A percentile compares a stretch with the other conserved stretches of the same genome.
Evolutionary conservation across 192 early-diverging fungal species (phyloP).

Genomic region (Physocladia obscura): DNA sequence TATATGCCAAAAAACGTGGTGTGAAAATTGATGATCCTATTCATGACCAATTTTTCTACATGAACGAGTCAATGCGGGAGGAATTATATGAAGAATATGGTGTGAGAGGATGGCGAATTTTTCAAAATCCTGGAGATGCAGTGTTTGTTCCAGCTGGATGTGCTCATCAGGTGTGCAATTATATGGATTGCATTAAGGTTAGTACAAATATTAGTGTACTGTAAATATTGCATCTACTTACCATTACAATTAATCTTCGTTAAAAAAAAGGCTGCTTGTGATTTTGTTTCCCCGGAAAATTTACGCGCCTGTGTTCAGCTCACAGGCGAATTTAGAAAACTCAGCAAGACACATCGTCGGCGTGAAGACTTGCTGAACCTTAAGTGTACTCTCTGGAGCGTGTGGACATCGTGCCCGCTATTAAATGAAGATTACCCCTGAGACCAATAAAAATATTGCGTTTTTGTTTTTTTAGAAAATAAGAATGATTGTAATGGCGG

Average conservation of each 20-base stretch:
- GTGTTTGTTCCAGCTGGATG: slow-evolving; percentile 77
- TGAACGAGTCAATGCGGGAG: slow-evolving; percentile 45
- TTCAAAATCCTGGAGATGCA: slow-evolving; percentile 71
- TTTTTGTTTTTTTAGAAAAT: too few species aligned
- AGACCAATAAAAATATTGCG: too few species aligned
- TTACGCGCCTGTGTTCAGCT: slow-evolving; percentile 12
- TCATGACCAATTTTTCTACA: slow-evolving; percentile 68
- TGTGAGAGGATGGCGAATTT: slow-evolving; percentile 54
- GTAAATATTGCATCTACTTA: background rate
- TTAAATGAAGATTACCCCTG: slow-evolving; percentile 3
- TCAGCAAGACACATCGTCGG: slow-evolving; percentile 19
- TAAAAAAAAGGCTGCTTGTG: slow-evolving; percentile 23
- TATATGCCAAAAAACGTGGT: background rate
- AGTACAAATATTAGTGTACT: too few species aligned
- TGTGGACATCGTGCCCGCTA: slow-evolving; percentile 13
- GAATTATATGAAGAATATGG: slow-evolving; percentile 41
- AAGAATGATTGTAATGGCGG: too few species aligned
- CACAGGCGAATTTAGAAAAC: slow-evolving; percentile 19
- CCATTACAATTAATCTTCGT: background rate
- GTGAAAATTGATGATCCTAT: slow-evolving; percentile 50
- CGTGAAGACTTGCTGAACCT: slow-evolving; percentile 27
- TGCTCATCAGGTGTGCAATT: slow-evolving; percentile 23
- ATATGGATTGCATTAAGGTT: slow-evolving; percentile 24
- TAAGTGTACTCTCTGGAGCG: slow-evolving; percentile 19
- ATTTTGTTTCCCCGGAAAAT: slow-evolving; percentile 32